phyloP scores from a whole-genome alignment of 2,329 filamentous ascomycete species.

The Aspergillus hiratsukae region DNA sequence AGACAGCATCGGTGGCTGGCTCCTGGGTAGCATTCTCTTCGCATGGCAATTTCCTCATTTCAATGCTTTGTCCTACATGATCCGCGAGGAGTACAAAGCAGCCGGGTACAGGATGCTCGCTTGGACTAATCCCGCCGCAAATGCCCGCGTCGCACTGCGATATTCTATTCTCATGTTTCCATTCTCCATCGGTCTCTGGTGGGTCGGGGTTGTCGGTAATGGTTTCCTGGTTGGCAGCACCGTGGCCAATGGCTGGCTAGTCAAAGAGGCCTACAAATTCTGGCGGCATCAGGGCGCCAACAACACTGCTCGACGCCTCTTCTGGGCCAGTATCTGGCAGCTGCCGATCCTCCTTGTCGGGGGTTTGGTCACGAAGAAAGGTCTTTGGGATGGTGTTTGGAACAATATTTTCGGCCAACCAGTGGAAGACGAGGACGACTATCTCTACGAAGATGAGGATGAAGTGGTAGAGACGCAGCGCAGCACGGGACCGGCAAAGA shows the following conservation, averaged over 20 bases:
- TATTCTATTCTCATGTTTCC: conserved; percentile 85
- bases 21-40: conserved; percentile 77
- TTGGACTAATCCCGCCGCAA: conserved; percentile 82
- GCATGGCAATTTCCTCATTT: conserved; percentile 99
- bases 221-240: conserved; percentile 76
- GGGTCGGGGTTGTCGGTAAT: conserved; percentile 76
- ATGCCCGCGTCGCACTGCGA: conserved; percentile 78
- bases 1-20: conserved; percentile 73
- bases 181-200: conserved; percentile 75
- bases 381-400: conserved; percentile 82
- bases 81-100: conserved; percentile 79
- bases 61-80: conserved; percentile 85
- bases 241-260: conserved; percentile 81
- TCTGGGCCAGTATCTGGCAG: conserved; percentile 98
- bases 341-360: conserved; percentile 83
- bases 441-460: conserved; percentile 53
- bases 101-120: conserved; percentile 68
- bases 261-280: conserved; percentile 73
- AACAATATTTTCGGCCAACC: conserved; percentile 58
- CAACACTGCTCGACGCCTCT: conserved; percentile 76
- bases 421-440: conserved; percentile 51
- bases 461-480: conserved; percentile 12
- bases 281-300: conserved; percentile 73
- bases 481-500: neutral
- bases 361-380: conserved; percentile 89